These are phyloP conservation scores for Combretum micranthum DNA, from an alignment of 345 rosid genomes.

Conservation along the genomic window DNA sequence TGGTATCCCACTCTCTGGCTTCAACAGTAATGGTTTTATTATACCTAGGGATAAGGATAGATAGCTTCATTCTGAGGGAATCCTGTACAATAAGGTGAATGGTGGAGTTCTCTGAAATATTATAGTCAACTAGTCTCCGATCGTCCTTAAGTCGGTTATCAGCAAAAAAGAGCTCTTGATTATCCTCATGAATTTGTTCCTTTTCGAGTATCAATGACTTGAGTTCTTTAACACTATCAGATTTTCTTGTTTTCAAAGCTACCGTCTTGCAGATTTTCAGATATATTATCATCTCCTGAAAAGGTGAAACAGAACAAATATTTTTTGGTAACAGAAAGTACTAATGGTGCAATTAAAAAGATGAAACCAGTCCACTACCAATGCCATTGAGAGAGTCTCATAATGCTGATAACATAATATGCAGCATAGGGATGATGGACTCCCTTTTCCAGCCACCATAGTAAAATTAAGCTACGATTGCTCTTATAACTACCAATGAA, in stretches of 20 bases:
- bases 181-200: slow-evolving; percentile 16
- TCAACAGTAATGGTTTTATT: slow-evolving; percentile 10
- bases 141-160: slow-evolving; percentile 17
- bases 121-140: slow-evolving; percentile 18
- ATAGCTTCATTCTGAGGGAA: slow-evolving; percentile 4
- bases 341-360: too few species aligned
- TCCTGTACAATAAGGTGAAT: slow-evolving; percentile 14
- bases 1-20: slow-evolving; percentile 16
- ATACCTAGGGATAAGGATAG: slow-evolving; percentile 15
- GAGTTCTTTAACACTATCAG: slow-evolving; percentile 16
- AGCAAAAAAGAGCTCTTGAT: slow-evolving; percentile 18
- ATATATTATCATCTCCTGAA: slow-evolving; percentile 20
- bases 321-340: too few species aligned
- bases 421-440: too few species aligned
- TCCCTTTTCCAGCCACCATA: too few species aligned
- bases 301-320: background rate
- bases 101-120: slow-evolving; percentile 16
- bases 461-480: too few species aligned
- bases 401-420: too few species aligned
- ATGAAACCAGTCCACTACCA: too few species aligned
- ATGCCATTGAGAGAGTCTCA: too few species aligned
- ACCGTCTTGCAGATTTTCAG: slow-evolving; percentile 25
- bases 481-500: too few species aligned
- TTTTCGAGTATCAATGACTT: slow-evolving; percentile 20
- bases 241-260: slow-evolving; percentile 9